Base-by-base conservation (phyloP, 805 yeast genomes). In the Hanseniaspora taiwanica region DNA sequence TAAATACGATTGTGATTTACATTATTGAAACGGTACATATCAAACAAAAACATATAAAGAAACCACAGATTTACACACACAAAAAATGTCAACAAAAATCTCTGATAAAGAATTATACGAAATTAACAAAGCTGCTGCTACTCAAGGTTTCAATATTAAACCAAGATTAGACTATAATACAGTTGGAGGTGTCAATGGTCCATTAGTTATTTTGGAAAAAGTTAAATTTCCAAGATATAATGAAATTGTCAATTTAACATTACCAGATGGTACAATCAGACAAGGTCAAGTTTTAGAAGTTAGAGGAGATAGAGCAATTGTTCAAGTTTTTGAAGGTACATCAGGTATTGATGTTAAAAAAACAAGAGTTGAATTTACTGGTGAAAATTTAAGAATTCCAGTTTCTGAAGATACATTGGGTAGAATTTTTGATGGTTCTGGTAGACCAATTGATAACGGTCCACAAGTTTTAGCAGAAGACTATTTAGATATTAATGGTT, bases 201-300 rank as follows among this genome's bases (percentile, higher is more conserved):
- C 99, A 4, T 74, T 91, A 61, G 98, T 91, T 46, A 87, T 82
- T 51, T 66, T 82, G 51, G 89, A 82, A 59, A 79, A 82, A 48
- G 91, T 82, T 54, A 82, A 81, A 62, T 81, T 77, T 61, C 93
- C 93, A 44, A 79, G 94, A 56, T 91, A 74, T 68, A 86, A 89
- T 56, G 99, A 91, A 66, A 91, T 91, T 67, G 99, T 91, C 56
- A 83, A 87, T 63, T 72, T 91, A 56, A 93, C 98, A 9, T 71
- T 91, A 45, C 98, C 98, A 37, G 98, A 93, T 60, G 98, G 99
- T 9, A 64, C 91, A 17, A 66, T 69, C 38, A 82, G 98, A 66
- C 94, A 94, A 44, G 99, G 99, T 56, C 97, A 91, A 65, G 99
- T 91, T 19, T 74, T 91, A 57, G 99, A 91, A 67, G 97, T 93